Evolutionary conservation across 495 filamentous ascomycete genomes (phyloP).

Genomic region (Aeminium ludgeri): DNA sequence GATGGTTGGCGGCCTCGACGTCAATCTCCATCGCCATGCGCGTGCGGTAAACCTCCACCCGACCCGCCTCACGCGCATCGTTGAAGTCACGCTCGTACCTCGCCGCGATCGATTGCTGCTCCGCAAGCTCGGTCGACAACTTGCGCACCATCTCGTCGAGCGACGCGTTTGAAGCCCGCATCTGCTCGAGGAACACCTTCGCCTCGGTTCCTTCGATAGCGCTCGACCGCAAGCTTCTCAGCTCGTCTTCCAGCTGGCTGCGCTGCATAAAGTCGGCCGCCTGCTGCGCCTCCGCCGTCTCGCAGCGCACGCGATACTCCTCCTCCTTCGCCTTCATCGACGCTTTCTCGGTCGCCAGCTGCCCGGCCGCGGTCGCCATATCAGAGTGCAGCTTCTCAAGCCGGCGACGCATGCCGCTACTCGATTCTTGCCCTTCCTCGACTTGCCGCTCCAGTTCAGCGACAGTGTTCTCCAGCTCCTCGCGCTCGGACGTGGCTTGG

Average conservation of each 20-base stretch:
- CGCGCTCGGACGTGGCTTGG: conserved; percentile 36
- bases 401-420: conserved; percentile 61
- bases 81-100: conserved; percentile 69
- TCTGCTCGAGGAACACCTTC: conserved; percentile 36
- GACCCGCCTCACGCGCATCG: conserved; percentile 59
- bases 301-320: conserved; percentile 46
- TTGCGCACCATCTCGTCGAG: conserved; percentile 48
- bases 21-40: conserved; percentile 64
- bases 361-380: conserved; percentile 56
- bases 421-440: conserved; percentile 64
- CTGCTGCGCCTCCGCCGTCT: conserved; percentile 8
- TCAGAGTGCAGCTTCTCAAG: conserved; percentile 70
- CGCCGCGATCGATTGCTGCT: conserved; percentile 41
- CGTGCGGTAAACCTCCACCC: conserved; percentile 60
- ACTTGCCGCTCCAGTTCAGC: conserved; percentile 55
- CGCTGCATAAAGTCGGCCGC: conserved; percentile 54
- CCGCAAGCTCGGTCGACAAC: conserved; percentile 50
- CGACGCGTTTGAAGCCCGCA: conserved; percentile 36
- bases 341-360: conserved; percentile 67
- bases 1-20: conserved; percentile 60
- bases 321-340: conserved; percentile 58
- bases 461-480: conserved; percentile 39
- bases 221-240: conserved; percentile 37
- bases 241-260: conserved; percentile 63
- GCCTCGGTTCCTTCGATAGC: conserved; percentile 35